Conservation (phyloP, 1,139 yeast species). For the Blastobotrys apis region DNA sequence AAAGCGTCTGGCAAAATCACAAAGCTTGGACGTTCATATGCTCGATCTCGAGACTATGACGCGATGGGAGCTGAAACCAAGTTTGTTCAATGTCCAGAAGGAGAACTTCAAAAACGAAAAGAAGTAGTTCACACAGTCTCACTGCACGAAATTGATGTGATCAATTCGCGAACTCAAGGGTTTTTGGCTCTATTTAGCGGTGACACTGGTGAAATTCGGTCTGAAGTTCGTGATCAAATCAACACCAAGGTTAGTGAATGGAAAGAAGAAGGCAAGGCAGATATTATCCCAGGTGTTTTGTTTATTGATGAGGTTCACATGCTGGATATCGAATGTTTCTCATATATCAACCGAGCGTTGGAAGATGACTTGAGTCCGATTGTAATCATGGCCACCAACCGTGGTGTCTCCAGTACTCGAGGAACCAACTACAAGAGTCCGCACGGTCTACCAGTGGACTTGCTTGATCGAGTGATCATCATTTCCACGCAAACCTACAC, state of each 20-base stretch:
- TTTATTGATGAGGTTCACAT: constrained; percentile 98
- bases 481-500: constrained; percentile 78
- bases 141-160: constrained; percentile 95
- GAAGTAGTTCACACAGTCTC: constrained; percentile 96
- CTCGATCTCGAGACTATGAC: constrained; percentile 96
- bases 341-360: constrained; percentile 90
- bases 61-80: constrained; percentile 99
- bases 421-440: constrained; percentile 94
- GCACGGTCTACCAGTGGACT: constrained; percentile 92
- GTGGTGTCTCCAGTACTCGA: constrained; percentile 87
- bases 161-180: constrained; percentile 97
- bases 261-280: constrained; percentile 99
- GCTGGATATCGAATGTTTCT: constrained; percentile 96
- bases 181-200: constrained; percentile 94
- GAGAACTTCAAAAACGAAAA: constrained; percentile 92
- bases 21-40: constrained; percentile 90
- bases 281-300: constrained; percentile 95
- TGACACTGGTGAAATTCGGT: constrained; percentile 94
- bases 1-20: constrained; percentile 93
- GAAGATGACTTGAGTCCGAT: constrained; percentile 97
- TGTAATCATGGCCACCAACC: constrained; percentile 96
- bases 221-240: constrained; percentile 95
- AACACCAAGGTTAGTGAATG: constrained; percentile 96
- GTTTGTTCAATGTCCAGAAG: constrained; percentile 98
- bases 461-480: constrained; percentile 89